These are phyloP conservation scores for Aureobasidium lini DNA, from an alignment of 2,329 filamentous ascomycete genomes.

Conservation along the genomic window DNA sequence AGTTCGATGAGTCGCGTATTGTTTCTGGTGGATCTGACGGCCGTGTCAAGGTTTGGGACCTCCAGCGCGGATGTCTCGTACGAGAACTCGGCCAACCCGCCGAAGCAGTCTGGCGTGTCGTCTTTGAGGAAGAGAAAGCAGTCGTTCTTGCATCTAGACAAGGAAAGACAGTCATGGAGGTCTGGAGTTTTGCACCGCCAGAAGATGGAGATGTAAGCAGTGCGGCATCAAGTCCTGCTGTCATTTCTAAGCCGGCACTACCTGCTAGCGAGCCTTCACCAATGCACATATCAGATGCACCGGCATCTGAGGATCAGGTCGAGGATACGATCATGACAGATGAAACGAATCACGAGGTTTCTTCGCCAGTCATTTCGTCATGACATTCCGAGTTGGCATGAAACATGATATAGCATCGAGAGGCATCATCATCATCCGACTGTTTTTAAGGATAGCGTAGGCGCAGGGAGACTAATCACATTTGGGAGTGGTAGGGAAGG, in stretches of 20 bases:
- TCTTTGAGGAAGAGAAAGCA: constrained; percentile 97
- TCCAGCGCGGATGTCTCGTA: constrained; percentile 83
- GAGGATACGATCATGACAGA: constrained; percentile 10
- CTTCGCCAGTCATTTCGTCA: not conserved
- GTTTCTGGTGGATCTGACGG: constrained; percentile 95
- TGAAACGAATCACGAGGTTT: not conserved
- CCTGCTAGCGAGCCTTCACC: constrained; percentile 1
- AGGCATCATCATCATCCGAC: not conserved
- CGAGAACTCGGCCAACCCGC: constrained; percentile 85
- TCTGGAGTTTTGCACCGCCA: constrained; percentile 32
- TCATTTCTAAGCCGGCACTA: not conserved
- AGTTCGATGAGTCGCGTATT: constrained; percentile 92
- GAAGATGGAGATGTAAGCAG: not conserved
- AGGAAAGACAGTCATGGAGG: constrained; percentile 94
- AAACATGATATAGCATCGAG: not conserved
- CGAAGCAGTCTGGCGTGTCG: constrained; percentile 94
- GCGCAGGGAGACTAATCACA: not conserved
- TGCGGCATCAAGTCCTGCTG: not conserved
- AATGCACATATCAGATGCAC: constrained; percentile 3
- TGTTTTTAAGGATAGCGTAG: constrained; percentile 1
- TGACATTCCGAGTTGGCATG: not conserved
- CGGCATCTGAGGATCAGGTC: not conserved
- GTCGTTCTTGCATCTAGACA: constrained; percentile 86
- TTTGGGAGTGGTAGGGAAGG: not conserved
- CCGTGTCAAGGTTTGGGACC: constrained; percentile 97